phyloP scores from a whole-genome alignment of 768 basidiomycete species.

The Termitomyces sp. region DNA sequence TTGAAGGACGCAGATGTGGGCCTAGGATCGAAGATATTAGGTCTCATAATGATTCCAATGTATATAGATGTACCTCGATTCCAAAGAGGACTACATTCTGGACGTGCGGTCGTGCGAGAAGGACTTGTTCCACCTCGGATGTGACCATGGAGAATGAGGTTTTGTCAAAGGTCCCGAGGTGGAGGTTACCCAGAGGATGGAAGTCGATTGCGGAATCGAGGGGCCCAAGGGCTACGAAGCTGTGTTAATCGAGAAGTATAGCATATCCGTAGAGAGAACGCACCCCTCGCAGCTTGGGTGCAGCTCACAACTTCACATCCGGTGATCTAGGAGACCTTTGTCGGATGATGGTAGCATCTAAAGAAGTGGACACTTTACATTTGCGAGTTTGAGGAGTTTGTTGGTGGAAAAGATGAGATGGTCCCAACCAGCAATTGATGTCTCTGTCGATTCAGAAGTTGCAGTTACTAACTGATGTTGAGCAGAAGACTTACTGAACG shows the following conservation, averaged over 20 bases:
- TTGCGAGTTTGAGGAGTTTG: slow-evolving; percentile 16
- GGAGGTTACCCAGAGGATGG: slow-evolving; percentile 46
- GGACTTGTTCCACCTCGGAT: slow-evolving; percentile 50
- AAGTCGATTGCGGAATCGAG: slow-evolving; percentile 61
- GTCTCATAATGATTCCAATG: neutral
- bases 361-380: slow-evolving; percentile 6
- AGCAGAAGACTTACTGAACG: slow-evolving; percentile 13
- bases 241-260: neutral
- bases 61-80: slow-evolving; percentile 60
- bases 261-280: neutral
- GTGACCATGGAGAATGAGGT: slow-evolving; percentile 84
- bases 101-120: slow-evolving; percentile 42
- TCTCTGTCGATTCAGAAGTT: neutral
- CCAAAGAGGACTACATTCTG: slow-evolving; percentile 74
- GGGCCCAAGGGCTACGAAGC: slow-evolving; percentile 53
- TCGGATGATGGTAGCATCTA: neutral
- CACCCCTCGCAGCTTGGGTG: slow-evolving; percentile 15
- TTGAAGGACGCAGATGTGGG: slow-evolving; percentile 78
- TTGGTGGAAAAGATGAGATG: slow-evolving; percentile 16
- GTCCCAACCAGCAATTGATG: slow-evolving; percentile 13
- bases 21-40: slow-evolving; percentile 2
- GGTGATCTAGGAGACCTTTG: slow-evolving; percentile 5
- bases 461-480: neutral
- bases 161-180: slow-evolving; percentile 66
- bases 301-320: slow-evolving; percentile 17